Evolutionary conservation across 2,329 filamentous ascomycete species (phyloP).

Genomic region (Chaetomium sp.): DNA sequence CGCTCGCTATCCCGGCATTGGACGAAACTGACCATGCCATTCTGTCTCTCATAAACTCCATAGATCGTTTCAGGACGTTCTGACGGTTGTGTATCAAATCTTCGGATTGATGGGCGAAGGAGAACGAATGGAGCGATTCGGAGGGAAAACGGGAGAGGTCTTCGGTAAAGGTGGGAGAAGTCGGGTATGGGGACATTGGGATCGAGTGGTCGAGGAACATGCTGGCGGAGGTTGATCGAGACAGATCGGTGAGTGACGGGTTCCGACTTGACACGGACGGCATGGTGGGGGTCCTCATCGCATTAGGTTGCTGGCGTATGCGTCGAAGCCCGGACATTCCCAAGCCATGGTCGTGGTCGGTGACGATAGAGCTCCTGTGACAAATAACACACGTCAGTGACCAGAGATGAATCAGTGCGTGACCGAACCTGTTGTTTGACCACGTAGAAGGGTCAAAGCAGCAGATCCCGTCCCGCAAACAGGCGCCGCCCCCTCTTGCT

Average conservation of each 20-base stretch:
- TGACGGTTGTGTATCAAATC: constrained; percentile 90
- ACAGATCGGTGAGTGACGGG: constrained; percentile 55
- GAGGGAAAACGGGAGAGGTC: constrained; percentile 91
- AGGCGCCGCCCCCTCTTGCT: constrained; percentile 20
- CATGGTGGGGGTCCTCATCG: constrained; percentile 64
- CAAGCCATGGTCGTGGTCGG: constrained; percentile 84
- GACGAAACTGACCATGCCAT: constrained; percentile 74
- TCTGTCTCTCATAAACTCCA: constrained; percentile 95
- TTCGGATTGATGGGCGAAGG: constrained; percentile 93
- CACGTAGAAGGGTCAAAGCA: neutral
- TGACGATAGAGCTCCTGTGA: constrained; percentile 74
- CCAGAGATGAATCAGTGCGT: constrained; percentile 10
- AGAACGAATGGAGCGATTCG: constrained; percentile 97
- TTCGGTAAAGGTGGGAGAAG: constrained; percentile 78
- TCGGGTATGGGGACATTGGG: constrained; percentile 61
- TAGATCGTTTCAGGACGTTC: constrained; percentile 87
- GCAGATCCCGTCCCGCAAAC: constrained; percentile 1
- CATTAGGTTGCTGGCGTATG: constrained; percentile 80
- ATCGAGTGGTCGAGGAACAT: constrained; percentile 58
- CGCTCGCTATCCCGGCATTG: constrained; percentile 75
- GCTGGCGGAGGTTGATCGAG: constrained; percentile 71
- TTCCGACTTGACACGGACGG: constrained; percentile 64
- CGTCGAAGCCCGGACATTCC: constrained; percentile 85
- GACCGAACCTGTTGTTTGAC: constrained; percentile 20
- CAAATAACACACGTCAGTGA: constrained; percentile 31